phyloP scores from a whole-genome alignment of 495 filamentous ascomycete genomes.

The Aspergillus affinis region DNA sequence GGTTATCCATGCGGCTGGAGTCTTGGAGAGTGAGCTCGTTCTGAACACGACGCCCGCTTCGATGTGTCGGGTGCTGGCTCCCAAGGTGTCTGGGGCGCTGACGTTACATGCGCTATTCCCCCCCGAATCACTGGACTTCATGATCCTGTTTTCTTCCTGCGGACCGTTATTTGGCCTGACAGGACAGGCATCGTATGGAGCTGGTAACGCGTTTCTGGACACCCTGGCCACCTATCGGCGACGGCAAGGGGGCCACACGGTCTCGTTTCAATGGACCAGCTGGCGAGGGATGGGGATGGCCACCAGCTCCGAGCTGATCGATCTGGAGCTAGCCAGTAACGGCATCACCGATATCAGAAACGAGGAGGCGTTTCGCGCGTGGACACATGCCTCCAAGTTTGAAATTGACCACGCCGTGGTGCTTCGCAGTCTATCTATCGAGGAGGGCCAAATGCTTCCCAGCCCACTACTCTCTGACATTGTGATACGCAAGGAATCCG shows the following conservation, averaged over 20 bases:
- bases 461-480: slow-evolving; percentile 33
- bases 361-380: slow-evolving; percentile 42
- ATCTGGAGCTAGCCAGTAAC: slow-evolving; percentile 34
- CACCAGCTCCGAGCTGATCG: slow-evolving; percentile 36
- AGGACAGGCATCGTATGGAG: slow-evolving; percentile 32
- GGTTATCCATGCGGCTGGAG: slow-evolving; percentile 45
- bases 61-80: slow-evolving; percentile 30
- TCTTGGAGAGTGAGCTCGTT: slow-evolving; percentile 37
- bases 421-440: slow-evolving; percentile 25
- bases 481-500: slow-evolving; percentile 19
- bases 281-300: slow-evolving; percentile 43
- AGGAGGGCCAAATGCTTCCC: slow-evolving; percentile 23
- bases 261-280: slow-evolving; percentile 40
- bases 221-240: slow-evolving; percentile 28
- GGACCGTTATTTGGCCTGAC: slow-evolving; percentile 30
- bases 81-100: slow-evolving; percentile 40
- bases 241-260: slow-evolving; percentile 30
- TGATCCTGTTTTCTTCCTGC: slow-evolving; percentile 33
- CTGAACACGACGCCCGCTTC: slow-evolving; percentile 29
- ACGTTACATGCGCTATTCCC: slow-evolving; percentile 19
- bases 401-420: slow-evolving; percentile 37
- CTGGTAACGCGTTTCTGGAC: slow-evolving; percentile 36
- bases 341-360: slow-evolving; percentile 40
- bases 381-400: slow-evolving; percentile 33
- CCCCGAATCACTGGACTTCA: slow-evolving; percentile 31